phyloP scores from a whole-genome alignment of 73 alveolate species.

The Tetrahymena malaccensis region DNA sequence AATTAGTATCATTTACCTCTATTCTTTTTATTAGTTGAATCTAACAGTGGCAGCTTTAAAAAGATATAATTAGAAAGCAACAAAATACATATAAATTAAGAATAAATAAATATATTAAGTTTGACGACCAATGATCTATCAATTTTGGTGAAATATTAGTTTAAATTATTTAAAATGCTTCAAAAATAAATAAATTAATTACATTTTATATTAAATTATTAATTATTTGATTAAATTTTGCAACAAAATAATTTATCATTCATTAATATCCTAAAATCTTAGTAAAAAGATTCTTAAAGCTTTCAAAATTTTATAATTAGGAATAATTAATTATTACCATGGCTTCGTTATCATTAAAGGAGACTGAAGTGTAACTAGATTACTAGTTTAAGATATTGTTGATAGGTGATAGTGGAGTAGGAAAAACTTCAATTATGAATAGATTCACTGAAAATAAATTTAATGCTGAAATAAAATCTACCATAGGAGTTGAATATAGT shows the following conservation, averaged over 20 bases:
- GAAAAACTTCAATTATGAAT: constrained; percentile 34
- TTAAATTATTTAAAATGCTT: neutral
- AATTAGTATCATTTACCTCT: too few relatives aligned
- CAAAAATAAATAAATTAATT: neutral
- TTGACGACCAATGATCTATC: neutral
- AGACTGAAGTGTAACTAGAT: neutral
- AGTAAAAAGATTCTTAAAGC: neutral
- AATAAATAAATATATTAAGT: too few relatives aligned
- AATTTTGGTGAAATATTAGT: neutral
- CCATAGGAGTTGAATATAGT: constrained; percentile 42
- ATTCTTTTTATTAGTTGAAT: too few relatives aligned
- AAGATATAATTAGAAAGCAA: neutral
- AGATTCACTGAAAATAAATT: constrained; percentile 28
- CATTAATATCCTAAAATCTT: too few relatives aligned
- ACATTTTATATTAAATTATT: neutral
- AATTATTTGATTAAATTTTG: neutral
- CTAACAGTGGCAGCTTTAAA: neutral
- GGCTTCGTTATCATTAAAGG: neutral
- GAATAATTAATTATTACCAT: neutral
- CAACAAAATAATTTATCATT: neutral
- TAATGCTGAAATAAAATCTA: neutral
- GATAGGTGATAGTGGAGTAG: constrained; percentile 35
- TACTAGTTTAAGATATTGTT: neutral
- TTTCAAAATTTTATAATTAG: neutral
- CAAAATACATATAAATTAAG: neutral